phyloP scores from a whole-genome alignment of 345 rosid genomes.

The Acer campestre region DNA sequence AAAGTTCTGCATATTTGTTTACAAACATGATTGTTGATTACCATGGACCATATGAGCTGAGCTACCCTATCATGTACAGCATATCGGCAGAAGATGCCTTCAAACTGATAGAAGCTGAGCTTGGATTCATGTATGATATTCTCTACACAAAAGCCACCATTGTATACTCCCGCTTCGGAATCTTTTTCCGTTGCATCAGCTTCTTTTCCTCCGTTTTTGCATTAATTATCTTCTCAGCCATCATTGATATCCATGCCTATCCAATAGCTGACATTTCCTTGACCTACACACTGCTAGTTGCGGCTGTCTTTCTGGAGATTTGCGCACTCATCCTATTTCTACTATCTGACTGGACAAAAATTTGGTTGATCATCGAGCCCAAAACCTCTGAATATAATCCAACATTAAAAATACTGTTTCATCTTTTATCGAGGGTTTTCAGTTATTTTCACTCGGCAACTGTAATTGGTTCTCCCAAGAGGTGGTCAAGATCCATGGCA shows the following conservation, averaged over 20 bases:
- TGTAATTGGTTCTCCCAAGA: not conserved
- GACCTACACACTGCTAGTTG: too few relatives aligned
- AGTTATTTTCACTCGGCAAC: too few relatives aligned
- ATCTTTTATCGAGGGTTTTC: too few relatives aligned
- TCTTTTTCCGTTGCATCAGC: conserved; percentile 28
- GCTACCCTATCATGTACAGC: not conserved
- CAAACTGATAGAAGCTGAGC: conserved; percentile 40
- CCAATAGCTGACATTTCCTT: not conserved
- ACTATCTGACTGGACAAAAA: too few relatives aligned
- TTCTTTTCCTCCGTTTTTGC: conserved; percentile 12
- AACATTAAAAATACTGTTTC: too few relatives aligned
- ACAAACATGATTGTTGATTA: conserved; percentile 21
- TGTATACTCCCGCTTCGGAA: conserved; percentile 18
- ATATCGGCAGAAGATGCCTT: conserved; percentile 25
- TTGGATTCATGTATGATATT: conserved; percentile 45
- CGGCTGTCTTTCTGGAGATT: too few relatives aligned
- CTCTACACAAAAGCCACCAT: conserved; percentile 50
- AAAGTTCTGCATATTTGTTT: not conserved
- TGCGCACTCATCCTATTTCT: too few relatives aligned
- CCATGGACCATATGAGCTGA: not conserved
- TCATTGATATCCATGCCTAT: too few relatives aligned
- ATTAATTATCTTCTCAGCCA: conserved; percentile 13
- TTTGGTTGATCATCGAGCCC: too few relatives aligned
- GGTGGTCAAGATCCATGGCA: not conserved
- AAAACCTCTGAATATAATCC: too few relatives aligned